Conservation (phyloP, 2,329 filamentous ascomycete species). For the Aspergillus versicolor region DNA sequence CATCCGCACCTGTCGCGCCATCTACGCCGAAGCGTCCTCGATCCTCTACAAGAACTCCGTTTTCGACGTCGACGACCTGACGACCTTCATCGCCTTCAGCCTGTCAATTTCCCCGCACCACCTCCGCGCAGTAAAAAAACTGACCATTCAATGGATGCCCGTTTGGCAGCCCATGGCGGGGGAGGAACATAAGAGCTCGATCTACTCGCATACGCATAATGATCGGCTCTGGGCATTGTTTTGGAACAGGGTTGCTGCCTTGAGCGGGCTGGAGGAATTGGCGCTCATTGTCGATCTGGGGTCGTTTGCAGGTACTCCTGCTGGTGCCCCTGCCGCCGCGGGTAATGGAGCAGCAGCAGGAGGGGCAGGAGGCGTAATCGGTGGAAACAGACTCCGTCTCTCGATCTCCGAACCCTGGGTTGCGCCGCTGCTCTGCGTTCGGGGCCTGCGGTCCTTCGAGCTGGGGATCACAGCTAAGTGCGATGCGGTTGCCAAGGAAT, state of each 20-base stretch:
- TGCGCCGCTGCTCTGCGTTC: conserved; percentile 27
- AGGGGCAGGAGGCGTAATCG: conserved; percentile 11
- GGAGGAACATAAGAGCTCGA: conserved; percentile 28
- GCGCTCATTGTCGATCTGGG: conserved; percentile 32
- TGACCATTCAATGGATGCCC: conserved; percentile 36
- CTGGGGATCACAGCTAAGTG: conserved; percentile 35
- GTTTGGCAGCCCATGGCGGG: conserved; percentile 36
- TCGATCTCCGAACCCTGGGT: conserved; percentile 30
- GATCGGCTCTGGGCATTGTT: conserved; percentile 34
- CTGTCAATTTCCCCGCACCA: conserved; percentile 19
- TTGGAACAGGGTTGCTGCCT: conserved; percentile 26
- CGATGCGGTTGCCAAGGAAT: conserved; percentile 27
- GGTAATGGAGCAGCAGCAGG: not conserved
- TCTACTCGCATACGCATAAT: conserved; percentile 39
- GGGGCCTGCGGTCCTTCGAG: conserved; percentile 32
- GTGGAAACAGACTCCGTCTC: conserved; percentile 26
- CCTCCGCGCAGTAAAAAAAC: conserved; percentile 19
- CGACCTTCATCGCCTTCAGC: conserved; percentile 37
- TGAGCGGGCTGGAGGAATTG: conserved; percentile 22
- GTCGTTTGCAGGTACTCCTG: conserved; percentile 24
- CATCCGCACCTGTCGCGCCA: conserved; percentile 33
- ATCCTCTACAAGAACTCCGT: conserved; percentile 28
- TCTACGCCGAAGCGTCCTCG: conserved; percentile 34
- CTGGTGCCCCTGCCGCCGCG: not conserved
- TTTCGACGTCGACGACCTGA: conserved; percentile 39